These are phyloP conservation scores for Rhizomucor pusillus DNA, from an alignment of 371 early-diverging fungal genomes.

Conservation along the genomic window DNA sequence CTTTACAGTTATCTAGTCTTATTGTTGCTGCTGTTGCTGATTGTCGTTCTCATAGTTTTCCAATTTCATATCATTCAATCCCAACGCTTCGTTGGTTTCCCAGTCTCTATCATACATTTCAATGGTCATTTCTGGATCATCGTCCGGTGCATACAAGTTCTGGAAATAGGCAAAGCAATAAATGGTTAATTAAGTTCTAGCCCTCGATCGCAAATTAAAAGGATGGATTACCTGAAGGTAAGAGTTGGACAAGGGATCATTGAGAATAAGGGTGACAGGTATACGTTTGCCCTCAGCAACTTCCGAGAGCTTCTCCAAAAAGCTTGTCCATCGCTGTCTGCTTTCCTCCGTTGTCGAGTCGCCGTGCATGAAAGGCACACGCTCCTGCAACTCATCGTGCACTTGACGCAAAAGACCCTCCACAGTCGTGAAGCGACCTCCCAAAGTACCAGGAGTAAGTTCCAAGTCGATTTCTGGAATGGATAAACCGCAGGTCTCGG, in stretches of 20 bases:
- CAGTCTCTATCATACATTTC: slow-evolving; percentile 85
- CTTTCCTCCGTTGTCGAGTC: slow-evolving; percentile 66
- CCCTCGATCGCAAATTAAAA: not conserved
- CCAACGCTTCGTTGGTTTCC: slow-evolving; percentile 84
- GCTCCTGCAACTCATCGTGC: slow-evolving; percentile 75
- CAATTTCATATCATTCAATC: slow-evolving; percentile 83
- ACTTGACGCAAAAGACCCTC: slow-evolving; percentile 92
- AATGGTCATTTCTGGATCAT: slow-evolving; percentile 88
- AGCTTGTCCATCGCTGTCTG: slow-evolving; percentile 56
- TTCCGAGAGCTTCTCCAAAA: slow-evolving; percentile 65
- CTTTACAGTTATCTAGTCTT: not conserved
- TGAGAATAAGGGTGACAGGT: slow-evolving; percentile 74
- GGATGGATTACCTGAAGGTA: slow-evolving; percentile 53
- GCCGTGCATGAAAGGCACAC: slow-evolving; percentile 72
- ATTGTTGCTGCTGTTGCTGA: not conserved
- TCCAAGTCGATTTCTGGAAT: slow-evolving; percentile 91
- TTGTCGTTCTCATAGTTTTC: slow-evolving; percentile 45
- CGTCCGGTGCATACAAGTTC: slow-evolving; percentile 90
- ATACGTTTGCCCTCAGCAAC: slow-evolving; percentile 61
- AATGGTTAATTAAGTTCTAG: not conserved
- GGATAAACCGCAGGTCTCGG: slow-evolving; percentile 87
- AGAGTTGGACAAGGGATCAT: slow-evolving; percentile 92
- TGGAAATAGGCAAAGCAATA: slow-evolving; percentile 3
- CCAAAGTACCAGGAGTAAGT: slow-evolving; percentile 85
- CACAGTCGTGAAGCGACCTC: slow-evolving; percentile 95